Evolutionary conservation across 1,139 yeast genomes (phyloP).

Genomic region (Suhomyces guaymorum): DNA sequence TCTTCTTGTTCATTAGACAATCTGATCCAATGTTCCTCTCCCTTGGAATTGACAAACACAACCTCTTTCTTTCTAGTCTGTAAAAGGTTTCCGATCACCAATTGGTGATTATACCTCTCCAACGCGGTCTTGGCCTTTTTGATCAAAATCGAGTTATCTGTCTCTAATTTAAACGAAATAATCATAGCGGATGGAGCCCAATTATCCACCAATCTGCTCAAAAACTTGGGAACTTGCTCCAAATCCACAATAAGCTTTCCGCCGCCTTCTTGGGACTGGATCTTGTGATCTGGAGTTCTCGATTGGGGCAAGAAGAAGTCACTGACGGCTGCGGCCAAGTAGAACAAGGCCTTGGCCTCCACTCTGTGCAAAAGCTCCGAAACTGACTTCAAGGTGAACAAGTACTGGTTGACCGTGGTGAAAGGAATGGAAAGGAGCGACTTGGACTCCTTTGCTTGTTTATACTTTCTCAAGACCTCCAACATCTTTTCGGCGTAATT

Average conservation of each 20-base stretch:
- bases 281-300: constrained; percentile 87
- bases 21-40: constrained; percentile 50
- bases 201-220: constrained; percentile 80
- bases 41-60: constrained; percentile 69
- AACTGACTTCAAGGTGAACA: constrained; percentile 74
- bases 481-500: constrained; percentile 65
- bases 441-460: constrained; percentile 56
- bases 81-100: constrained; percentile 90
- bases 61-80: constrained; percentile 89
- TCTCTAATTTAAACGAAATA: constrained; percentile 90
- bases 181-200: constrained; percentile 98
- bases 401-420: constrained; percentile 92
- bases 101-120: constrained; percentile 82
- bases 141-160: constrained; percentile 71
- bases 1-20: constrained; percentile 45
- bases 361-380: constrained; percentile 60
- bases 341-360: constrained; percentile 65
- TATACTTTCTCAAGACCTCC: constrained; percentile 65
- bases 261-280: constrained; percentile 74
- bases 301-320: constrained; percentile 91
- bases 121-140: constrained; percentile 78
- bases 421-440: constrained; percentile 74
- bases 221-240: constrained; percentile 95
- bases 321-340: constrained; percentile 95
- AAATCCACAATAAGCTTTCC: constrained; percentile 79